Evolutionary conservation across 2,329 filamentous ascomycete genomes (phyloP).

Genomic region (Colletotrichum sp.): DNA sequence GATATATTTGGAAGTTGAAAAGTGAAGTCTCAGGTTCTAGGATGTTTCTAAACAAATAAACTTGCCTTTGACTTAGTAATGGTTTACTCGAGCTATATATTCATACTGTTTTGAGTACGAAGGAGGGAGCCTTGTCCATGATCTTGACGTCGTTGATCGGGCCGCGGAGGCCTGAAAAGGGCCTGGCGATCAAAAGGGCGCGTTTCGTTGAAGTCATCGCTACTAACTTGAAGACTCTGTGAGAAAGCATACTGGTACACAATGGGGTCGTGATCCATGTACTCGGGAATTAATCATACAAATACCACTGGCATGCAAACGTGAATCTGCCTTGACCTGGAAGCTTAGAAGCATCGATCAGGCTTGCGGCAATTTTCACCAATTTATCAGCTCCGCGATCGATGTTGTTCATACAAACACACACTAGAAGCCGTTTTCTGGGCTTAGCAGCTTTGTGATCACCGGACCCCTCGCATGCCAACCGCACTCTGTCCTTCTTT

Average conservation of each 20-base stretch:
- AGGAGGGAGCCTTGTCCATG: neutral
- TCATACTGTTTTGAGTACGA: neutral
- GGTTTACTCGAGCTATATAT: neutral
- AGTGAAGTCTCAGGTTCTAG: accelerated
- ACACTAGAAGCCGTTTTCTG: no score
- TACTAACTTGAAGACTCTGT: neutral
- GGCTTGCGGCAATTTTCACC: neutral
- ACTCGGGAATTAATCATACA: no score
- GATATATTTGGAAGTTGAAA: neutral
- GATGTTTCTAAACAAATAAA: neutral
- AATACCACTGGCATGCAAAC: neutral
- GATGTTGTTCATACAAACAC: neutral
- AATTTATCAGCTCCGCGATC: neutral
- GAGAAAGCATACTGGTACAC: neutral
- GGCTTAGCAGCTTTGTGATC: no score
- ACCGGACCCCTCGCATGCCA: no score
- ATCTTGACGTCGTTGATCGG: neutral
- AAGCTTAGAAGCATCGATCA: neutral
- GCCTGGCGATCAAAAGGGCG: neutral
- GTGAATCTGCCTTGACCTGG: neutral
- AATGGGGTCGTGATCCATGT: neutral
- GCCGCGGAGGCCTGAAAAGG: neutral
- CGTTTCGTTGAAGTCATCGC: neutral
- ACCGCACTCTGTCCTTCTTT: neutral
- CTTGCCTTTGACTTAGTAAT: neutral